Evolutionary conservation across 768 basidiomycete genomes (phyloP).

Genomic region (Serendipita indica): DNA sequence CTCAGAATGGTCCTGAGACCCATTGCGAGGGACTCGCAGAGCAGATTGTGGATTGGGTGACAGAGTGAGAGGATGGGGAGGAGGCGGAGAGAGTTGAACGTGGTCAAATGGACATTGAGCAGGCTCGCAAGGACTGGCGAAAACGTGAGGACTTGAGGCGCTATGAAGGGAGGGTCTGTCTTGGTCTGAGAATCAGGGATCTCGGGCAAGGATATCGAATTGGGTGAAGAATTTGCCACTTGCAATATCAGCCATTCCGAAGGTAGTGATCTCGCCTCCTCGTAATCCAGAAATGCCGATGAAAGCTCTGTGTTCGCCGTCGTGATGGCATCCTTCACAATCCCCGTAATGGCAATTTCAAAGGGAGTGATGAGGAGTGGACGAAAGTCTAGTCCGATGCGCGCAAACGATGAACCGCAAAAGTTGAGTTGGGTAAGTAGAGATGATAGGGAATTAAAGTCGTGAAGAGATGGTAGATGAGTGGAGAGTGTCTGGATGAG

Average conservation of each 20-base stretch:
- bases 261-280: conserved; percentile 15
- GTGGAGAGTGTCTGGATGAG: conserved; percentile 52
- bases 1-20: conserved; percentile 32
- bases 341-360: conserved; percentile 41
- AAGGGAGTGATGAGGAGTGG: conserved; percentile 51
- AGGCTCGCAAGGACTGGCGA: conserved; percentile 63
- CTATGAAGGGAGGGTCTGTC: conserved; percentile 33
- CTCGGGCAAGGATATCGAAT: conserved; percentile 22
- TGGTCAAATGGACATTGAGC: conserved; percentile 55
- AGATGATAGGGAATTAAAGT: conserved; percentile 54
- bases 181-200: conserved; percentile 15
- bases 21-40: conserved; percentile 38
- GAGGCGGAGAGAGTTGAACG: conserved; percentile 68
- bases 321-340: conserved; percentile 39
- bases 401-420: conserved; percentile 78
- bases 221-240: conserved; percentile 20
- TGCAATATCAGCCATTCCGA: conserved; percentile 17
- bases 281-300: conserved; percentile 17
- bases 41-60: conserved; percentile 30
- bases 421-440: conserved; percentile 88
- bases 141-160: conserved; percentile 54
- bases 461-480: conserved; percentile 45
- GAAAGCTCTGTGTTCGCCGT: conserved; percentile 23
- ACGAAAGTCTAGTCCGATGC: conserved; percentile 87
- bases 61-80: conserved; percentile 57